Percentiles rank a stretch among this genome's conserved stretches.
phyloP scores from a whole-genome alignment of 2,329 filamentous ascomycete genomes.

The Rhynchosporium graminicola region DNA sequence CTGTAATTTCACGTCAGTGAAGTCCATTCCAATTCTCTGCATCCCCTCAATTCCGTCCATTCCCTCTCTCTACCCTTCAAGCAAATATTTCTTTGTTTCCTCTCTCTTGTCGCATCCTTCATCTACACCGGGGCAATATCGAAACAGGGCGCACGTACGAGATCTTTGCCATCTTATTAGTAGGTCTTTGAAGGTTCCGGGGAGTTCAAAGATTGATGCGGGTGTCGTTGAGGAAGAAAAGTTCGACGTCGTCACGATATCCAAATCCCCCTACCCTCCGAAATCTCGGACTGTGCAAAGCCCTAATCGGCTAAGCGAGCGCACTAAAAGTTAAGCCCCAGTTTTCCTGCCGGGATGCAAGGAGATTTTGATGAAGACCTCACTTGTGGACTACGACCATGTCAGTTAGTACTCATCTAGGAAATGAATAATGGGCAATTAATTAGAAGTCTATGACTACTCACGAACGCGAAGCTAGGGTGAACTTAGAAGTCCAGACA shows the following conservation, averaged over 20 bases:
- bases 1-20: conserved; percentile 44
- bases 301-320: conserved; percentile 38
- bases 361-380: no score
- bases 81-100: no score
- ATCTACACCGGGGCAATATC: not conserved
- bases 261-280: not conserved
- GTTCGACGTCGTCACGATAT: conserved; percentile 23
- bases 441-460: no score
- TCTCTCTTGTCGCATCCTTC: no score
- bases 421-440: no score
- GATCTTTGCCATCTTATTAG: conserved; percentile 63
- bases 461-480: no score
- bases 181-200: conserved; percentile 38
- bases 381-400: no score
- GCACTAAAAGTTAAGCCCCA: conserved; percentile 21
- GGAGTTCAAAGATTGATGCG: conserved; percentile 33
- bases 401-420: no score
- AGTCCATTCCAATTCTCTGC: not conserved
- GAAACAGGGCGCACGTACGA: conserved; percentile 52
- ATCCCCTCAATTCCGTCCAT: not conserved
- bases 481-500: no score
- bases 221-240: conserved; percentile 30
- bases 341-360: not conserved
- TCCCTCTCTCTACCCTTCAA: not conserved
- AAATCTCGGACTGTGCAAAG: conserved; percentile 19